Evolutionary conservation across 495 filamentous ascomycete genomes (phyloP), one percentile per base, ranked within the genome.

Genomic region (Penicillium parvum): DNA sequence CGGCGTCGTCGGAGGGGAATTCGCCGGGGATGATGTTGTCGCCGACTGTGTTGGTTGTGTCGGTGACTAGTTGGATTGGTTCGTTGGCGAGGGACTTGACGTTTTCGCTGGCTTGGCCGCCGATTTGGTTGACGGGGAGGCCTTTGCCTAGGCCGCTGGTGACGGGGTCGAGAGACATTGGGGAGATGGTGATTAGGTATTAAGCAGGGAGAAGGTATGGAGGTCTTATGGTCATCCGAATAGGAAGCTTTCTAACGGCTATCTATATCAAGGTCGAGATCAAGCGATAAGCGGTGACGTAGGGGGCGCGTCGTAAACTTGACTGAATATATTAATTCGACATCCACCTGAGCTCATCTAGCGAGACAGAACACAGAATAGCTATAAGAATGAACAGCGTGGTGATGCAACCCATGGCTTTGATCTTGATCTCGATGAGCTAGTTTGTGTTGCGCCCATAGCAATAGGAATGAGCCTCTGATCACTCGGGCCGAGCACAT

Each of bases 111-210:
- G 54, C 41, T 37, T 50, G 38, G 18, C 37, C 47, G 34, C 20
- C 44, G 23, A 45, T 23, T 47, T 52, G 39, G 26, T 57, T 47
- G 15, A 39, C 32, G 10, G 61, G 57, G 7, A 56, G 32, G 22
- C 47, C 52, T 26, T 38, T 34, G 22, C 42, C 45, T 20, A 65
- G 37, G 22, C 59, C 53, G 52, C 49, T 50, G 35, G 53, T 56
- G 29, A 49, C 50, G 11, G 47, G 43, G 26, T 65, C 52, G 32
- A 67, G 53, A 29, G 64, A 54, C 64, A 67, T 65, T 16, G 34
- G 7, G 36, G 14, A 7, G 40, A 40, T 3, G 11, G n/a, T 21
- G 28, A 22, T 7, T 20, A 14, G 20, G 11, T n/a, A 12, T 16
- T 10, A 15, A 14, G 28, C 12, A 15, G 25, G 25, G 25, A 30